phyloP scores from a whole-genome alignment of 139 green algal species.

The Chlorella sp. region DNA sequence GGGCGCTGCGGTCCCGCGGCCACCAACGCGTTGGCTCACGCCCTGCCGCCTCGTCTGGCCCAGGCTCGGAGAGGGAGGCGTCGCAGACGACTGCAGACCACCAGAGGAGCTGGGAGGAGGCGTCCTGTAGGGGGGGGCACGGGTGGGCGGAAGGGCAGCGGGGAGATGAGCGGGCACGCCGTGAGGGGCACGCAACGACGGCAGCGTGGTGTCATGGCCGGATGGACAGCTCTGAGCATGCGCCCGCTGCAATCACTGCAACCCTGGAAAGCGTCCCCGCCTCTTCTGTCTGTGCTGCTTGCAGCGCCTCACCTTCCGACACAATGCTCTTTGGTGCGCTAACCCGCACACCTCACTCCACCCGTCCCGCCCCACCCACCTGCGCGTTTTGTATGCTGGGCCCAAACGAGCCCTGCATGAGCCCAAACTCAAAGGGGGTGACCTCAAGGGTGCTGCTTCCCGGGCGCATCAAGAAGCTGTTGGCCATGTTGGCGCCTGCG shows the following conservation, averaged over 20 bases:
- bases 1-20: constrained; percentile 3
- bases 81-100: constrained; percentile 20
- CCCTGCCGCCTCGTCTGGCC: neutral
- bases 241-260: no score
- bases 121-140: neutral
- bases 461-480: constrained; percentile 12
- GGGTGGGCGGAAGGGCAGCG: neutral
- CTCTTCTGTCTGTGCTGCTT: neutral
- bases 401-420: neutral
- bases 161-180: neutral
- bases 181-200: no score
- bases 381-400: neutral
- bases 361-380: neutral
- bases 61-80: neutral
- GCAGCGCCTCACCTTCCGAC: neutral
- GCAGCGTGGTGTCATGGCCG: no score
- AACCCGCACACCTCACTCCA: neutral
- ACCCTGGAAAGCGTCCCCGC: no score
- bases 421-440: constrained; percentile 14
- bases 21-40: neutral
- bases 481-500: constrained; percentile 25
- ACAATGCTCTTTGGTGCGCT: no score
- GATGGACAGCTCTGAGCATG: no score
- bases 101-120: constrained; percentile 19
- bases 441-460: neutral